Evolutionary conservation across 1,284 basidiomycete species (phyloP).

Genomic region (Ceratobasidium sp.): DNA sequence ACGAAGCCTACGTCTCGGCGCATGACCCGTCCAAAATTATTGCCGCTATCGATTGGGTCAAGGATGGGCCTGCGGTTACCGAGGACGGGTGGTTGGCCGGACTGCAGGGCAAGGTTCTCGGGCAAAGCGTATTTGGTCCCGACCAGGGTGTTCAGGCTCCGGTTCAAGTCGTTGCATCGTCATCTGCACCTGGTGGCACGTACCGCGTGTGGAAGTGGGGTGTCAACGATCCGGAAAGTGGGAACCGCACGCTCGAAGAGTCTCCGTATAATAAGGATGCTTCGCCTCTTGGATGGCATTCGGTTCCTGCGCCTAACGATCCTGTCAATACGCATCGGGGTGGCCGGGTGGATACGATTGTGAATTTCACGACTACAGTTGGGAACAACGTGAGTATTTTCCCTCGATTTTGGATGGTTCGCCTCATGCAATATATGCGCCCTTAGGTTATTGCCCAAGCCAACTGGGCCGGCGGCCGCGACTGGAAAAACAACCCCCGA

Average conservation of each 20-base stretch:
- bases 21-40: slow-evolving; percentile 46
- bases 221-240: slow-evolving; percentile 77
- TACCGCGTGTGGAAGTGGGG: slow-evolving; percentile 84
- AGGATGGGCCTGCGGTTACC: slow-evolving; percentile 42
- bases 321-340: slow-evolving; percentile 59
- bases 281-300: slow-evolving; percentile 91
- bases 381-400: slow-evolving; percentile 82
- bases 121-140: background rate
- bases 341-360: slow-evolving; percentile 54
- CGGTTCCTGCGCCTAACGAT: slow-evolving; percentile 63
- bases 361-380: slow-evolving; percentile 83
- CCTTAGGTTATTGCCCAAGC: slow-evolving; percentile 80
- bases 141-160: slow-evolving; percentile 38
- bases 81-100: slow-evolving; percentile 57
- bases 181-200: slow-evolving; percentile 60
- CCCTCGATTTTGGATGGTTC: background rate
- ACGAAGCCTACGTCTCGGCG: slow-evolving; percentile 47
- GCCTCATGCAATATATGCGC: slow-evolving; percentile 11
- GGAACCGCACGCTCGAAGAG: slow-evolving; percentile 67
- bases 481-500: slow-evolving; percentile 82
- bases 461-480: slow-evolving; percentile 87
- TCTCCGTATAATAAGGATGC: slow-evolving; percentile 79
- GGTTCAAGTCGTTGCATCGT: slow-evolving; percentile 51
- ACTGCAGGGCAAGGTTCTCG: slow-evolving; percentile 47
- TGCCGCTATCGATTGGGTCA: slow-evolving; percentile 46